Evolutionary conservation across 805 yeast genomes (phyloP).

Genomic region (Cyberlindnera maclurae): DNA sequence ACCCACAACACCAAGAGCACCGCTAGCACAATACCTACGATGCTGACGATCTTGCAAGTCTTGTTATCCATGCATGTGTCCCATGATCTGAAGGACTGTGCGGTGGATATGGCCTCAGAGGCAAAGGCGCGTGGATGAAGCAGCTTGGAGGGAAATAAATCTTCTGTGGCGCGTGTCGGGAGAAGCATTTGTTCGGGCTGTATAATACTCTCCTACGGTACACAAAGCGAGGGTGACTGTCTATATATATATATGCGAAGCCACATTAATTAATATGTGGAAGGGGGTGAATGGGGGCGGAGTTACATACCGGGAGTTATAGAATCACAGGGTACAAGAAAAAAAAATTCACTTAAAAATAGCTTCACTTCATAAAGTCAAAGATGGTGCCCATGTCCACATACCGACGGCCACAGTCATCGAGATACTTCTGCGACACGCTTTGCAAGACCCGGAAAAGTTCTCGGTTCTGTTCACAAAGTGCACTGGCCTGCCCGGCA

Average conservation of each 20-base stretch:
- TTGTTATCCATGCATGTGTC: conserved; percentile 74
- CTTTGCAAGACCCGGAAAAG: conserved; percentile 45
- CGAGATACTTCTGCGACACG: conserved; percentile 66
- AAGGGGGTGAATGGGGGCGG: no score
- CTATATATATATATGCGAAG: background rate
- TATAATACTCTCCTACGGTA: background rate
- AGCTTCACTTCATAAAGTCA: conserved; percentile 36
- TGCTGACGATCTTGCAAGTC: conserved; percentile 69
- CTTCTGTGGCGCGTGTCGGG: conserved; percentile 4
- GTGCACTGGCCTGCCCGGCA: conserved; percentile 56
- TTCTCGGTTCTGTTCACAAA: conserved; percentile 73
- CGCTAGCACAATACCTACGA: conserved; percentile 62
- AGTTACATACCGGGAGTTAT: no score
- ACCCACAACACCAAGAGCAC: conserved; percentile 49
- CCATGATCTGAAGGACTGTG: conserved; percentile 55
- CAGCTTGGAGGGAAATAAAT: conserved; percentile 12
- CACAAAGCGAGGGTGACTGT: background rate
- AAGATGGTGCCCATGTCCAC: conserved; percentile 84
- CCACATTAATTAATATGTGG: no score
- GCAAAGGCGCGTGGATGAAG: conserved; percentile 8
- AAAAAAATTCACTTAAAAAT: no score
- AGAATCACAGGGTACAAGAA: no score
- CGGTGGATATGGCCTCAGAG: conserved; percentile 26
- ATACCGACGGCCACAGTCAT: conserved; percentile 80
- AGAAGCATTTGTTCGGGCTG: conserved; percentile 5